phyloP scores from a whole-genome alignment of 1,284 basidiomycete species.

The Earliella scabrosa region DNA sequence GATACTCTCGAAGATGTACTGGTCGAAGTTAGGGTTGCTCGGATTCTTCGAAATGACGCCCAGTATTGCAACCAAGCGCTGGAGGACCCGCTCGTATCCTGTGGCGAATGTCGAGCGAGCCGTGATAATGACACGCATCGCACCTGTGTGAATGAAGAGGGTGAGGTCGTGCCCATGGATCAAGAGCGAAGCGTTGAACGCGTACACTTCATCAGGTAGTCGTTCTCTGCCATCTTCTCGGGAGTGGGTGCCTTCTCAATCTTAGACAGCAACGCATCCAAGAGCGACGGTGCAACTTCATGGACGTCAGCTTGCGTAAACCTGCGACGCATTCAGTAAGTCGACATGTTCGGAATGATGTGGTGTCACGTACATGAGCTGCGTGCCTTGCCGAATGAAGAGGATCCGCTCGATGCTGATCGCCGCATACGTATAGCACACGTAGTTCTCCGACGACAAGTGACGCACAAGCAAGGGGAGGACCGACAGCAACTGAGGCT shows the following conservation, averaged over 20 bases:
- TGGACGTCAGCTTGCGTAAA: conserved; percentile 89
- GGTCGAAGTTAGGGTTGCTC: conserved; percentile 96
- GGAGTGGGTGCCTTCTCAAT: conserved; percentile 86
- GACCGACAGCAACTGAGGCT: conserved; percentile 92
- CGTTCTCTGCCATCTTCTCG: conserved; percentile 97
- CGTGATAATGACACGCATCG: conserved; percentile 93
- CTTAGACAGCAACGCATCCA: conserved; percentile 81
- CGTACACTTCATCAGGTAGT: conserved; percentile 96
- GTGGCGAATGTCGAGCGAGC: conserved; percentile 81
- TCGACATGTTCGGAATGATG: too few relatives aligned
- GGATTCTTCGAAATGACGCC: conserved; percentile 93
- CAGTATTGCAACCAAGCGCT: conserved; percentile 82
- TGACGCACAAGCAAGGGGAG: conserved; percentile 90
- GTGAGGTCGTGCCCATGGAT: background rate
- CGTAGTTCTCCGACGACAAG: conserved; percentile 81
- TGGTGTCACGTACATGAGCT: conserved; percentile 44
- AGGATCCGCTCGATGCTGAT: conserved; percentile 91
- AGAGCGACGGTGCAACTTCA: conserved; percentile 77
- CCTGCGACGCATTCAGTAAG: conserved; percentile 42
- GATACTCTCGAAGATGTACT: conserved; percentile 96
- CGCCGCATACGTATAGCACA: conserved; percentile 88
- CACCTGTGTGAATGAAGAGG: conserved; percentile 52
- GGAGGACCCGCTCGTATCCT: conserved; percentile 70
- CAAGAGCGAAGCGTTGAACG: background rate
- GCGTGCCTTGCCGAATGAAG: conserved; percentile 80